These are phyloP conservation scores for Colletotrichum falcatum DNA, from an alignment of 2,329 filamentous ascomycete species.

Conservation along the genomic window DNA sequence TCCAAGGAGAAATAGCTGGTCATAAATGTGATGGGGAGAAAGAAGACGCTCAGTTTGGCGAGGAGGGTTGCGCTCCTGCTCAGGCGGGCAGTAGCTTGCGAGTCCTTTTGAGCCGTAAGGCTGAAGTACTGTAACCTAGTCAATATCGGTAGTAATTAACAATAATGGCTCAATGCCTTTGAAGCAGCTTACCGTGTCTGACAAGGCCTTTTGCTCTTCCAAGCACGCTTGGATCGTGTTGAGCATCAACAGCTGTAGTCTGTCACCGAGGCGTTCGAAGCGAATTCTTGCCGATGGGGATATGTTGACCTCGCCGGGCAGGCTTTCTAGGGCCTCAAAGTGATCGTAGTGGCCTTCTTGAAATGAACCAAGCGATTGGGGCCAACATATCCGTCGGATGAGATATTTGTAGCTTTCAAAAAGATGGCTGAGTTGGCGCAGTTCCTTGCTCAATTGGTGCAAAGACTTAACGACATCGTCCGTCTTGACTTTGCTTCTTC, in stretches of 20 bases:
- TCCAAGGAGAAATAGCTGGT: slow-evolving; percentile 80
- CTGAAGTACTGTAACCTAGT: slow-evolving; percentile 74
- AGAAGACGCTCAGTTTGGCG: slow-evolving; percentile 80
- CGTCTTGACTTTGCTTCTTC: slow-evolving; percentile 52
- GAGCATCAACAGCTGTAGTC: slow-evolving; percentile 70
- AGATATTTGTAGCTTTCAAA: slow-evolving; percentile 71
- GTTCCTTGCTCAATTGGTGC: slow-evolving; percentile 70
- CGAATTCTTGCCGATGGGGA: slow-evolving; percentile 63
- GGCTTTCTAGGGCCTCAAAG: not conserved
- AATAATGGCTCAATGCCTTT: not conserved
- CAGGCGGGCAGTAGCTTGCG: slow-evolving; percentile 76
- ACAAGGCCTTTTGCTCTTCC: slow-evolving; percentile 77
- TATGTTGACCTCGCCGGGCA: slow-evolving; percentile 47
- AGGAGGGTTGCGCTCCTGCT: slow-evolving; percentile 79
- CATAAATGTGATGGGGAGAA: slow-evolving; percentile 80
- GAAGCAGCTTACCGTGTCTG: slow-evolving; percentile 67
- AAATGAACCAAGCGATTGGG: slow-evolving; percentile 47
- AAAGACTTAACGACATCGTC: slow-evolving; percentile 67
- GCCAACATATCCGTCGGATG: slow-evolving; percentile 67
- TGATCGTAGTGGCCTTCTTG: slow-evolving; percentile 2
- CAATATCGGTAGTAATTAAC: slow-evolving; percentile 8
- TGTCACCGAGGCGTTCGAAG: slow-evolving; percentile 70
- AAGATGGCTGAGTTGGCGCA: slow-evolving; percentile 70
- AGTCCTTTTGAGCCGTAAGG: slow-evolving; percentile 81
- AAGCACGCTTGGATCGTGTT: slow-evolving; percentile 73